Conservation (phyloP, 23 red algal genomes). For the Gracilariopsis chorda region DNA sequence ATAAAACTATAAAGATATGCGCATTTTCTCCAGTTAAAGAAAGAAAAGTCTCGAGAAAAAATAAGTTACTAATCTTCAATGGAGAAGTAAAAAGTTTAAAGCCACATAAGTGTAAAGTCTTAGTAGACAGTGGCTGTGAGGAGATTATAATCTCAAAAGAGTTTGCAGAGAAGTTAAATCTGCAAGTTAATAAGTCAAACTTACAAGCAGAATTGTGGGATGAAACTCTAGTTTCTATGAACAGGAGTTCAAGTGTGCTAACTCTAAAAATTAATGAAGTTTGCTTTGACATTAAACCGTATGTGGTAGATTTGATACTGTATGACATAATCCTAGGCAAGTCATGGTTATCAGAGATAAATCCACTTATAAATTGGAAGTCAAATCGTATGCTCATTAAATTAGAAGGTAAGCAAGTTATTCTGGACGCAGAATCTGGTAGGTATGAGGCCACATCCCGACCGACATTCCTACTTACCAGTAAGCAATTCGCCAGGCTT, state of each 20-base stretch:
- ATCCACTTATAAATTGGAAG: conserved; percentile 19
- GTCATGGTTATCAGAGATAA: background rate
- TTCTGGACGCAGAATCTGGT: conserved; percentile 31
- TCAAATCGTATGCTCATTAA: background rate
- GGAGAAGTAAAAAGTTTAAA: background rate
- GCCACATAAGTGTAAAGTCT: background rate
- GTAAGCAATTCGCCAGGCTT: background rate
- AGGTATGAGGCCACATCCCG: background rate
- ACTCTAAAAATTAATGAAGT: background rate
- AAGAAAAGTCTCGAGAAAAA: background rate
- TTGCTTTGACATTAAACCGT: background rate
- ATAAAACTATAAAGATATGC: background rate
- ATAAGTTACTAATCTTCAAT: background rate
- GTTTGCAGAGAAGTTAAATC: background rate
- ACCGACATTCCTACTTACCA: background rate
- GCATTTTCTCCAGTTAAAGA: background rate
- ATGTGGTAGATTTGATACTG: conserved; percentile 17
- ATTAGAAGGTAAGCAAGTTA: background rate
- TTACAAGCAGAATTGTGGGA: conserved; percentile 16
- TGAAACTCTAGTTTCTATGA: conserved; percentile 4
- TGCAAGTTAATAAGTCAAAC: background rate
- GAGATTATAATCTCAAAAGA: conserved; percentile 31
- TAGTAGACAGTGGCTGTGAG: conserved; percentile 22
- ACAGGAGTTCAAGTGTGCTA: background rate
- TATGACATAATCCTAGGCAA: conserved; percentile 30